Evolutionary conservation across 371 early-diverging fungal species (phyloP).

Genomic region (Quaeritorhiza haematococci): DNA sequence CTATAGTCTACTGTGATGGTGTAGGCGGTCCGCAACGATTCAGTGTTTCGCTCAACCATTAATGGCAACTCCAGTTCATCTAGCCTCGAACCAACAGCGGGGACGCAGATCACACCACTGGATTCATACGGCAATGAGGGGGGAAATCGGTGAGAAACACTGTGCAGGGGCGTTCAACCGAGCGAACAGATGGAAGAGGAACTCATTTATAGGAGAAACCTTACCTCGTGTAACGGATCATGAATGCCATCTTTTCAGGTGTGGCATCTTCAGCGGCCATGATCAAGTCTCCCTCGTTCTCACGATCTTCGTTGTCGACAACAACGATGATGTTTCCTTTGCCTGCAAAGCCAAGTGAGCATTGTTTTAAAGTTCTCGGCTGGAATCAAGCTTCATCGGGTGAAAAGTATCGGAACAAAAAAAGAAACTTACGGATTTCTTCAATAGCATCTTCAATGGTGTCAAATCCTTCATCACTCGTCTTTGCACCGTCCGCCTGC

Average conservation of each 20-base stretch:
- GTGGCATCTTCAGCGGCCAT: slow-evolving; percentile 87
- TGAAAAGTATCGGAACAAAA: slow-evolving; percentile 1
- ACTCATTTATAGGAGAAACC: too few relatives aligned
- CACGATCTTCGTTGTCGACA: slow-evolving; percentile 93
- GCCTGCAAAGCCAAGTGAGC: slow-evolving; percentile 8
- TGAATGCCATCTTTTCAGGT: slow-evolving; percentile 87
- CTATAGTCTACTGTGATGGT: slow-evolving; percentile 84
- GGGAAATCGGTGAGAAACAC: background rate
- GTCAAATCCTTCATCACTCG: slow-evolving; percentile 47
- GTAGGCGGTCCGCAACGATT: slow-evolving; percentile 86
- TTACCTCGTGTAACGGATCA: slow-evolving; percentile 86
- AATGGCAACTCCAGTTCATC: slow-evolving; percentile 80
- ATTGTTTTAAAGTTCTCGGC: slow-evolving; percentile 5
- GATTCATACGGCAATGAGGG: background rate
- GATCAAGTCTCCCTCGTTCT: slow-evolving; percentile 96
- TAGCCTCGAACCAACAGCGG: slow-evolving; percentile 68
- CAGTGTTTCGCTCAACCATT: slow-evolving; percentile 88
- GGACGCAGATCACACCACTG: slow-evolving; percentile 89
- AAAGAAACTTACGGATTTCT: slow-evolving; percentile 56
- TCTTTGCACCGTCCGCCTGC: background rate
- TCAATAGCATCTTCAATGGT: slow-evolving; percentile 68
- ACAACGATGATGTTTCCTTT: slow-evolving; percentile 84
- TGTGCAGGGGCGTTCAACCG: background rate
- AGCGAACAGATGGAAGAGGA: too few relatives aligned
- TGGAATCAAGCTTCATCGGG: slow-evolving; percentile 1